These are phyloP conservation scores for Fusarium subtropicale DNA, from an alignment of 2,329 filamentous ascomycete genomes.

Conservation along the genomic window DNA sequence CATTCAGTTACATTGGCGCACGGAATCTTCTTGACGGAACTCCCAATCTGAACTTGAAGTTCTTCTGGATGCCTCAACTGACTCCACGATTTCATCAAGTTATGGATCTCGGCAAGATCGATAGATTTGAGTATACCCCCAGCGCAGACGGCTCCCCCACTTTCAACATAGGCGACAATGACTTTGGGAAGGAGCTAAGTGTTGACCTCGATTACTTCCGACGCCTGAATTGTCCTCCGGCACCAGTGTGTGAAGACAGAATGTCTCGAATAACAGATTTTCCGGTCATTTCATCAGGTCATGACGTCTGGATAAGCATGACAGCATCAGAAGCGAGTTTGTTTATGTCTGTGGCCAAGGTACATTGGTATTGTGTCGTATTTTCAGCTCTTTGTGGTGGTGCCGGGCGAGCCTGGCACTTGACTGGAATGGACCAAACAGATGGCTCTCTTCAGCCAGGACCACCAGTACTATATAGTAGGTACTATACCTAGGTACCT, in stretches of 20 bases:
- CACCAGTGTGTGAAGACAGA: not conserved
- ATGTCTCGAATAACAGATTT: not conserved
- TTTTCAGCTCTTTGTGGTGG: too few relatives aligned
- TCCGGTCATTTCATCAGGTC: not conserved
- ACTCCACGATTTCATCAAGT: not conserved
- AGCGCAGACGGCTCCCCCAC: too few relatives aligned
- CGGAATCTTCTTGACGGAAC: not conserved
- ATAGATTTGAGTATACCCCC: rapidly evolving
- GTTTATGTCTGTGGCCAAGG: not conserved
- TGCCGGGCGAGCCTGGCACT: too few relatives aligned
- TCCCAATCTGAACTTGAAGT: not conserved
- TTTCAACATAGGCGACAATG: too few relatives aligned
- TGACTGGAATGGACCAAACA: too few relatives aligned
- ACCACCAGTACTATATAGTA: too few relatives aligned
- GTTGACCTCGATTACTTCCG: too few relatives aligned
- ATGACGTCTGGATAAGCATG: not conserved
- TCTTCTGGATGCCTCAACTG: slow-evolving; percentile 21
- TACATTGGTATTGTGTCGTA: not conserved
- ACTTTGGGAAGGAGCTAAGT: too few relatives aligned
- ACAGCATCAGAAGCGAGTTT: not conserved
- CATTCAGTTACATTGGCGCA: not conserved
- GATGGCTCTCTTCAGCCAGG: too few relatives aligned
- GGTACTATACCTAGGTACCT: too few relatives aligned
- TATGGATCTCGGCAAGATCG: not conserved
- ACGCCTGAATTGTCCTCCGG: too few relatives aligned